Evolutionary conservation across 257 asterid genomes (phyloP).

Genomic region (Forsythia suspensa): DNA sequence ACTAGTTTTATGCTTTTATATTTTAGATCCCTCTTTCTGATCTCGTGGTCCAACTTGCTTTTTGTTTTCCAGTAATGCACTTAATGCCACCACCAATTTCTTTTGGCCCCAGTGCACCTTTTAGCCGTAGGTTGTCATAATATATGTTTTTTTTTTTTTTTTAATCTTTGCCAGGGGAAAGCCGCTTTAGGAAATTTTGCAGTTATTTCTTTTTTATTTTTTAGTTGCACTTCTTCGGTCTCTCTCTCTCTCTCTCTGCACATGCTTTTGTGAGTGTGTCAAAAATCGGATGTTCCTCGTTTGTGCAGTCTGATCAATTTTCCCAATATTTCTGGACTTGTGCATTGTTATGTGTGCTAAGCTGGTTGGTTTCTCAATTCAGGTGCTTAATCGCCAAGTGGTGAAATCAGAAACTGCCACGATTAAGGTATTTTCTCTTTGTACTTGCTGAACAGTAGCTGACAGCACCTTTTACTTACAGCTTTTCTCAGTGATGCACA

Average conservation of each 20-base stretch:
- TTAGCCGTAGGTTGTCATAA: neutral
- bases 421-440: slow-evolving; percentile 61
- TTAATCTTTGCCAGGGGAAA: neutral
- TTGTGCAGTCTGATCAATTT: neutral
- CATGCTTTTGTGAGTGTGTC: too few species aligned
- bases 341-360: neutral
- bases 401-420: slow-evolving; percentile 94
- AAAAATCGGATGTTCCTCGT: neutral
- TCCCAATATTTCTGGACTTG: neutral
- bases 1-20: neutral
- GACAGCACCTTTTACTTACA: neutral
- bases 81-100: neutral
- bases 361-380: slow-evolving; percentile 29
- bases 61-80: neutral
- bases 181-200: neutral
- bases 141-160: neutral
- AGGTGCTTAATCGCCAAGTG: slow-evolving; percentile 89
- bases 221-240: neutral
- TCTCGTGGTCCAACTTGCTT: neutral
- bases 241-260: neutral
- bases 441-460: neutral
- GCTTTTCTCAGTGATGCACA: neutral
- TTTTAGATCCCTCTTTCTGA: neutral
- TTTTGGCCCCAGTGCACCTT: neutral
- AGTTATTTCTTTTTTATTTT: neutral